Base-by-base conservation (phyloP, 768 basidiomycete genomes). In the Naematelia aurantialba region DNA sequence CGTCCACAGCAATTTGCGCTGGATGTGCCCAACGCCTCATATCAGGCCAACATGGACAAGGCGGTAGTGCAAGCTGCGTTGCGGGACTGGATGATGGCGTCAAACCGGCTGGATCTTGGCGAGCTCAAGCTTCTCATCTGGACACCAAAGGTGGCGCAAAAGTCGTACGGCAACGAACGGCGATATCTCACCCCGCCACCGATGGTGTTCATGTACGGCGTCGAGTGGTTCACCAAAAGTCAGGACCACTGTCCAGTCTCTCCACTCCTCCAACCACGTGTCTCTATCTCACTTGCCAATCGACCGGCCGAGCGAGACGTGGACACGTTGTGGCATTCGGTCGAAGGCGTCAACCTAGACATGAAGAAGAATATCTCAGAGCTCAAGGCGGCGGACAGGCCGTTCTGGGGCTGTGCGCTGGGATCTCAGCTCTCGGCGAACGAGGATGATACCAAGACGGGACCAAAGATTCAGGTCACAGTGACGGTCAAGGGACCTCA, bases 61-160 rank as follows among this genome's bases (percentile, higher is more conserved):
- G 34, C 34, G 8, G 46, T 42, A 5, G 49, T 39, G 13, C 42
- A 67, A 21, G 59, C 57, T 4, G 59, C 51, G 8, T 44, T 72
- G 24, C 48, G 63, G 61, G 87, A 89, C 67, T 97, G 91, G 74
- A 84, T 92, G 52, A 83, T 86, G 30, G 84, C 91, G 21, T 81
- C 85, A 39, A 94, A 94, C 74, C 84, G 92, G 27, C 83, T 96
- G 47, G 88, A 88, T 1, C 88, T 88, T 68, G 94, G 94, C 52
- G 94, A 97, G 76, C 85, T 91, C 49, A 91, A 91, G 3, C 85
- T 98, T 60, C 88, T 97, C 61, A 88, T 98, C 68, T 92, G 96
- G 89, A 93, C 91, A n/a, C 91, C 89, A 74, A 91, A 89, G 72
- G 92, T 97, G 27, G 94, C 91, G 2, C 94, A 98, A 81, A 94